Evolutionary conservation across 441 rosid species (phyloP), one percentile per base, ranked within the genome.

Genomic region (Breynia disticha): DNA sequence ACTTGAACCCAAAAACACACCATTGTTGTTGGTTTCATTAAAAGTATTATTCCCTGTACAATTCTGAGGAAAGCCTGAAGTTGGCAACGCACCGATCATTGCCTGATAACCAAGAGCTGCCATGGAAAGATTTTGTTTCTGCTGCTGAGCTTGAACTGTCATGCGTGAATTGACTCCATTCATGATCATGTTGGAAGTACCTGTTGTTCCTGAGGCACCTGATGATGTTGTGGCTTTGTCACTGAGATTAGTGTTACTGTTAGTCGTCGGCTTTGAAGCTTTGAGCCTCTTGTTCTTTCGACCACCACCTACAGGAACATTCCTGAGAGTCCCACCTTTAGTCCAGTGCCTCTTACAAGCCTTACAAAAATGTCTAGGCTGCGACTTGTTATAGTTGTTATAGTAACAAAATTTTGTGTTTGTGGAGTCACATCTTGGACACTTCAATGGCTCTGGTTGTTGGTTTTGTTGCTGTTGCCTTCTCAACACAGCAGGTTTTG

Each of bases 311-410:
- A 70, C 69, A 4, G 83, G 90, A 42, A 82, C 81, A 53, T 77
- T 79, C 5, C 86, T 71, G 46, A 82, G 76, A 61, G 77, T 76
- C 38, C 89, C 89, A 44, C 89, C 89, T 70, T 74, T 68, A 4
- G 86, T 82, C 89, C 89, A 79, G 70, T 82, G 86, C 56, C 90
- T 65, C 68, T 72, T 80, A 60, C 90, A 80, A 56, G 74, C 0
- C 73, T 77, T 82, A 72, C 89, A 82, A 41, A 76, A 72, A 66
- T 82, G 77, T 50, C 86, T 67, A 15, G 86, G 86, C 66, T 79
- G 89, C 19, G 82, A 68, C 51, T 67, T 79, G 67, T 78, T 82
- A 46, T 82, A 79, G 65, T 82, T 82, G 62, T 82, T 79, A 59
- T 64, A 82, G 56, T 82, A 79, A 54, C 83, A 79, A 16, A 82